These are phyloP conservation scores for Sclerotinia borealis DNA, from an alignment of 2,329 filamentous ascomycete genomes.

Conservation along the genomic window DNA sequence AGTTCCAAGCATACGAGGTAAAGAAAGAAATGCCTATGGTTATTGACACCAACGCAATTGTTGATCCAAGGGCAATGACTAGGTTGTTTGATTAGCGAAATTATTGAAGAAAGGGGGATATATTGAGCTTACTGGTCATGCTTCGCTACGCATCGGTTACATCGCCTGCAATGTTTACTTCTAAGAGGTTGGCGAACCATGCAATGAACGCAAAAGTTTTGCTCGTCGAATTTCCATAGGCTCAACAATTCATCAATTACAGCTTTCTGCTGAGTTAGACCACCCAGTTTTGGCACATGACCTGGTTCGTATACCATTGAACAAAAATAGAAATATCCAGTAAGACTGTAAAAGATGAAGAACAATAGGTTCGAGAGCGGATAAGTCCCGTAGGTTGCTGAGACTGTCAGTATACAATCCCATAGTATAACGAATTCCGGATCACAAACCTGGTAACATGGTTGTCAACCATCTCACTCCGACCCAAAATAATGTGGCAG, in stretches of 20 bases:
- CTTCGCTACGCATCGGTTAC: constrained; percentile 87
- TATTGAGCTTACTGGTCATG: constrained; percentile 77
- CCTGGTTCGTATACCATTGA: constrained; percentile 88
- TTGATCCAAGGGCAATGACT: constrained; percentile 98
- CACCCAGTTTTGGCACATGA: constrained; percentile 84
- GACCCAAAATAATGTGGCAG: constrained; percentile 75
- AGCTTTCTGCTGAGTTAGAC: constrained; percentile 82
- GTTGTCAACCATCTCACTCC: constrained; percentile 69
- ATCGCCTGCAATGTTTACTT: constrained; percentile 93
- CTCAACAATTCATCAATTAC: constrained; percentile 82
- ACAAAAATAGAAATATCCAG: constrained; percentile 78
- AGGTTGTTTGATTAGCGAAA: not conserved
- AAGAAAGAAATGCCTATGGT: constrained; percentile 90
- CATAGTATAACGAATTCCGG: constrained; percentile 25
- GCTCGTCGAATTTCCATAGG: constrained; percentile 85
- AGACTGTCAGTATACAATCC: constrained; percentile 30
- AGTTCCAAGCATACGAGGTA: constrained; percentile 75
- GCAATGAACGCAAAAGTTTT: constrained; percentile 88
- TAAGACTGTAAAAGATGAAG: constrained; percentile 55
- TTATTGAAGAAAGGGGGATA: not conserved
- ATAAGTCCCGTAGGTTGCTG: constrained; percentile 58
- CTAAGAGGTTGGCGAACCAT: constrained; percentile 90
- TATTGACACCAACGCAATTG: constrained; percentile 93
- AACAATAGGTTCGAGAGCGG: constrained; percentile 78
- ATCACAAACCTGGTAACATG: constrained; percentile 58